Evolutionary conservation across 257 asterid genomes (phyloP).

Genomic region (Schizonepeta tenuifolia): DNA sequence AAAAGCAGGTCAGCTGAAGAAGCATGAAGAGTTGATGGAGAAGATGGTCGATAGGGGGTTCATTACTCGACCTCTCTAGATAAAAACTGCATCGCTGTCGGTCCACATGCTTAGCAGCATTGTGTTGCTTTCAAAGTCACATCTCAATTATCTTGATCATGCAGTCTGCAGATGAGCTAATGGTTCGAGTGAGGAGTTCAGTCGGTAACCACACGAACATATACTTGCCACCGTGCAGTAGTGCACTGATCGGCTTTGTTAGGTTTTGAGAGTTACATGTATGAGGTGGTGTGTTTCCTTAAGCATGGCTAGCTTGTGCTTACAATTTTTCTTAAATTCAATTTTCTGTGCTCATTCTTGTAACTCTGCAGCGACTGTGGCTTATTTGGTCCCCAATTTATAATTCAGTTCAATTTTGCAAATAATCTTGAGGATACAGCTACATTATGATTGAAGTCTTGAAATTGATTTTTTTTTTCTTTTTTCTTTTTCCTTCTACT

Average conservation of each 20-base stretch:
- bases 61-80: conserved; percentile 49
- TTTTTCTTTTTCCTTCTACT: too few relatives aligned
- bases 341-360: background rate
- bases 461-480: too few relatives aligned
- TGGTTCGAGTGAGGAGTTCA: background rate
- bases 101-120: background rate
- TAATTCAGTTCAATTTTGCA: background rate
- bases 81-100: background rate
- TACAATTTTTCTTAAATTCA: background rate
- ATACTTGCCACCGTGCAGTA: background rate
- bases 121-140: background rate
- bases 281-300: background rate
- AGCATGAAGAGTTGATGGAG: conserved; percentile 81
- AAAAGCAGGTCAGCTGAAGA: conserved; percentile 85
- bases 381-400: background rate
- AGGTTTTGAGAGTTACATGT: background rate
- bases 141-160: background rate
- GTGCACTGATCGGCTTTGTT: background rate
- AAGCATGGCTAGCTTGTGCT: conserved; percentile 1
- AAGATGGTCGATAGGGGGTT: conserved; percentile 83
- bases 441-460: too few relatives aligned
- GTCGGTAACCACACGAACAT: background rate
- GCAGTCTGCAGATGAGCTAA: conserved; percentile 17
- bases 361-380: background rate
- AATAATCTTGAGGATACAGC: background rate